These are phyloP conservation scores for Schizophyllum amplum DNA, from an alignment of 1,284 basidiomycete genomes.

Conservation along the genomic window DNA sequence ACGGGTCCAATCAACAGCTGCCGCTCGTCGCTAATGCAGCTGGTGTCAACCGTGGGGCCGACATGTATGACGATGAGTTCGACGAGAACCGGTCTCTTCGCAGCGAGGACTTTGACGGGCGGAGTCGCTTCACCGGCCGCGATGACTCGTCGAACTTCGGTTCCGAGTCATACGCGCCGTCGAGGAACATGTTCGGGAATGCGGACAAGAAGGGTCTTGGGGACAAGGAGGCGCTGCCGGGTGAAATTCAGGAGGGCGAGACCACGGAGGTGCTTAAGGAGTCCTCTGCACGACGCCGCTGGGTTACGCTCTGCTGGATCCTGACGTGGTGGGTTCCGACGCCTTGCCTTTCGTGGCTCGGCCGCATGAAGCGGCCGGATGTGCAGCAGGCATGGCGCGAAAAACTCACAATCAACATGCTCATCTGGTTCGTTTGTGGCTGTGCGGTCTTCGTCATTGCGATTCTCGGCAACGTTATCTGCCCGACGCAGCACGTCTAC, in stretches of 20 bases:
- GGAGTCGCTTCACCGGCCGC: conserved; percentile 65
- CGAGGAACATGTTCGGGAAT: conserved; percentile 88
- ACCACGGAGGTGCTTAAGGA: conserved; percentile 84
- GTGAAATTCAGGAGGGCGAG: conserved; percentile 78
- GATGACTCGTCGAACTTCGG: conserved; percentile 81
- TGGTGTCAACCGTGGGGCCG: conserved; percentile 58
- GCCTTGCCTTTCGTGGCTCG: conserved; percentile 60
- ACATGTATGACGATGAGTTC: conserved; percentile 67
- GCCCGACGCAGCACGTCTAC: conserved; percentile 91
- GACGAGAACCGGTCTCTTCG: conserved; percentile 72
- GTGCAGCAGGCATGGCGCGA: conserved; percentile 96
- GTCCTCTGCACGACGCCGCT: conserved; percentile 70
- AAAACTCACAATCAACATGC: conserved; percentile 90
- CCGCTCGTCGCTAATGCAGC: conserved; percentile 77
- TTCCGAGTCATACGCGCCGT: conserved; percentile 88
- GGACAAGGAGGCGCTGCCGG: conserved; percentile 75
- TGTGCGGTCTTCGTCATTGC: conserved; percentile 92
- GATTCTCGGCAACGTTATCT: conserved; percentile 83
- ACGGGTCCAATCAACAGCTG: conserved; percentile 49
- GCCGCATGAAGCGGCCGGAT: conserved; percentile 91
- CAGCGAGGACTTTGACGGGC: conserved; percentile 71
- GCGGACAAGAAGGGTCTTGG: conserved; percentile 64
- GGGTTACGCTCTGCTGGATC: conserved; percentile 87
- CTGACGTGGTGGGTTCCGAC: conserved; percentile 90
- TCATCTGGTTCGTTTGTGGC: conserved; percentile 93